Percentiles rank a stretch among this genome's conserved stretches.
phyloP scores from a whole-genome alignment of 148 eudicot genomes.

The Silene latifolia region DNA sequence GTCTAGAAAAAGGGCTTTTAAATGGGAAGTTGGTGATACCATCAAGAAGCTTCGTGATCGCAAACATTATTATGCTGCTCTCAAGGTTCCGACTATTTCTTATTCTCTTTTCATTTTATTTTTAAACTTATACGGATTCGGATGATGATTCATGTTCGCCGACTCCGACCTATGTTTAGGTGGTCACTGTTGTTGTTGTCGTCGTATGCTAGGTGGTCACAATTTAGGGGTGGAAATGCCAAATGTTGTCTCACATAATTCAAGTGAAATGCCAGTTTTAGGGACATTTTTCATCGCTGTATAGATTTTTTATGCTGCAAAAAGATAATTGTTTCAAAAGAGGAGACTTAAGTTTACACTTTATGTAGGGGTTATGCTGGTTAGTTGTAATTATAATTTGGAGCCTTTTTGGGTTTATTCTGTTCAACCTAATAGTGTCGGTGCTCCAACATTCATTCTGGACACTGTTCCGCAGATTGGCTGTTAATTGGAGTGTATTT shows the following conservation, averaged over 20 bases:
- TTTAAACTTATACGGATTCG: too few species aligned
- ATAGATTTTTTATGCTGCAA: too few species aligned
- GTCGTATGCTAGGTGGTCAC: too few species aligned
- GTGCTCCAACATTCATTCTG: not conserved
- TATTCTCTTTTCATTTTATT: not conserved
- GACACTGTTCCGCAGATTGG: not conserved
- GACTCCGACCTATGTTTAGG: too few species aligned
- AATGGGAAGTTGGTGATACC: conserved; percentile 91
- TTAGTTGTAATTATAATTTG: too few species aligned
- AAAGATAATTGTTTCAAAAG: too few species aligned
- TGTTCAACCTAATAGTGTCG: too few species aligned
- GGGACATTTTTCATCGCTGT: not conserved
- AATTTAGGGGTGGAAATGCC: too few species aligned
- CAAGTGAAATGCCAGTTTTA: not conserved
- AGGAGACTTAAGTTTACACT: too few species aligned
- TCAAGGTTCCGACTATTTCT: conserved; percentile 45
- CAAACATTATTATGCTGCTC: conserved; percentile 66
- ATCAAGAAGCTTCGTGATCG: conserved; percentile 74
- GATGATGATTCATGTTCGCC: too few species aligned
- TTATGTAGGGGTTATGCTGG: not conserved
- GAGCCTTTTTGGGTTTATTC: too few species aligned
- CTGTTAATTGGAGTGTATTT: not conserved
- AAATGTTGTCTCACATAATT: not conserved
- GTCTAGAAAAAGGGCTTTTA: conserved; percentile 53
- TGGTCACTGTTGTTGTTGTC: too few species aligned